Base-by-base conservation (phyloP, 139 green algal species). In the Coccomyxa sp. region DNA sequence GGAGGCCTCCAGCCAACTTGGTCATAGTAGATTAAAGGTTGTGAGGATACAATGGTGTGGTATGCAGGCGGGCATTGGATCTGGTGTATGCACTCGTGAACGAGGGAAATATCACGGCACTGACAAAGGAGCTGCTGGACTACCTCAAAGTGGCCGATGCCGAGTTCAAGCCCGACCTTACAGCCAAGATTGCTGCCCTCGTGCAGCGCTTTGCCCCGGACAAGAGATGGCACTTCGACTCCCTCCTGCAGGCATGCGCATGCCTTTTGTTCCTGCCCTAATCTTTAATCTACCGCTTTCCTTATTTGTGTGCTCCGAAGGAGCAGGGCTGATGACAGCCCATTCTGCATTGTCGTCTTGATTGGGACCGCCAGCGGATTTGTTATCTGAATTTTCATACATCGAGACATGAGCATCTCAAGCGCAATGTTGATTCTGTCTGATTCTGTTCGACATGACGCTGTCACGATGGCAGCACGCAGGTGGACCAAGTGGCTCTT, bases 141-240 rank as follows among this genome's bases (percentile, higher is more conserved):
- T 99, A 99, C 90, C 92, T 99, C 28, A 86, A 89, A 60, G 91
- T 98, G 28, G 92, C 86, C 57, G 97, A 99, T 86, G 23, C 85
- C 0, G 94, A 98, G 84, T 99, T 99, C 94, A 99, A 98, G 89
- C 91, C 94, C 9, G 95, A 98, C 87, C 92, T 99, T 14, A 94
- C 95, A 12, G 91, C 92, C 80, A 98, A 98, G 85, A 94, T 99
- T 58, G 95, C 90, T 85, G 83, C 86, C 32, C 93, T 99, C 63
- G 94, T 98, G 57, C 91, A 96, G 88, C 92, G 93, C 76, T 97
- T 91, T 79, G 91, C 96, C 11, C 96, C 96, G 7, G 93, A 95
- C 86, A 96, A 95, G 87, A 90, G 89, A 15, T 99, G 95, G 94
- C 93, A 98, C 86, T 85, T 98, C 15, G 97, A 99, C 90, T 94